Base-by-base conservation (phyloP, 192 early-diverging fungal species). In the Diversispora epigaea region DNA sequence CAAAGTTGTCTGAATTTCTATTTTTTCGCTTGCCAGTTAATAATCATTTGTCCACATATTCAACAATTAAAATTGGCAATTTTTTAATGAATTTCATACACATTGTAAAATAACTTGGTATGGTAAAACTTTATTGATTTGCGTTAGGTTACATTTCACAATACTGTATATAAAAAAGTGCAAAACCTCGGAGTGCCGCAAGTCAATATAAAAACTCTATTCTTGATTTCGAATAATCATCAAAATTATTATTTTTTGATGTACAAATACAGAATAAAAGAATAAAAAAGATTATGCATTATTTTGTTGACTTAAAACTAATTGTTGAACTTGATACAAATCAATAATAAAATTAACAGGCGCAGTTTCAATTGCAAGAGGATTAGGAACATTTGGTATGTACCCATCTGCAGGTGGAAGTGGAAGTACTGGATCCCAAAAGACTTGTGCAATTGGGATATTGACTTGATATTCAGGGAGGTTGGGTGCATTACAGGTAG, bases 281-380 rank as follows among this genome's bases (percentile, higher is more conserved):
- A 65, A 65, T 65, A 58, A 65, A 65, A 65, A 65, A 65, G 40
- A 43, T 65, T 65, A 65, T 65, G 63, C 3, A 65, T 71, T 72
- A 60, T 72, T 8, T 45, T 61, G 71, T 72, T 5, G 1, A 1
- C 17, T 60, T 21, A 72, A 72, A 44, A 72, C 57, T 72, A 72
- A 4, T 44, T 72, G 71, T 32, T 72, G 55, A 72, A 72, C 21
- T 57, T 12, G 15, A 46, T 47, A 72, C 7, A 72, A 17, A 45
- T 72, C 70, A 60, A 72, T 72, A 46, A 12, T 72, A 72, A 72
- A 72, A 14, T 72, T 72, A 61, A 6, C 14, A 70, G 50, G 68
- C 47, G 52, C 43, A 60, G 55, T 60, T 50, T 68, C 49, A 50
- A 8, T 68, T 52, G 46, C 49, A 68, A 50, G 44, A 68, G 55